These are phyloP conservation scores for Pisolithus microcarpus DNA, from an alignment of 768 basidiomycete species.

Conservation along the genomic window DNA sequence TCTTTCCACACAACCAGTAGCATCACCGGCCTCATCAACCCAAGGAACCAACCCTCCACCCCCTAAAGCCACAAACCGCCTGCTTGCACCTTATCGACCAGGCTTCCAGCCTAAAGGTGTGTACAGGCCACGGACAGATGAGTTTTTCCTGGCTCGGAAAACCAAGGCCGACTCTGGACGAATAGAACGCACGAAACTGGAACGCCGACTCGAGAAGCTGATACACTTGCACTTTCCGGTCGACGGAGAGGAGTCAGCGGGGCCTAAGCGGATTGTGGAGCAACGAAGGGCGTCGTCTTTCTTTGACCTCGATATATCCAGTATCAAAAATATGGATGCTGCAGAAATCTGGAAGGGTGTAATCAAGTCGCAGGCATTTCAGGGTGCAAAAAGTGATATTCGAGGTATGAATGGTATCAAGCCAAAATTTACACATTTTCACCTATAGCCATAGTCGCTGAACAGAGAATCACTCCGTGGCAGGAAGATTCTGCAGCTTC, in stretches of 20 bases:
- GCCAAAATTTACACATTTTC: not conserved
- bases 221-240: constrained; percentile 62
- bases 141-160: constrained; percentile 48
- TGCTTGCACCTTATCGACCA: constrained; percentile 67
- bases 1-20: constrained; percentile 7
- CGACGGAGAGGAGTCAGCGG: constrained; percentile 9
- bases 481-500: constrained; percentile 71
- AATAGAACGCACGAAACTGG: constrained; percentile 77
- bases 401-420: constrained; percentile 46
- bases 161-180: constrained; percentile 40
- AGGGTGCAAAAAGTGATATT: constrained; percentile 51
- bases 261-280: constrained; percentile 5
- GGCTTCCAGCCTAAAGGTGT: constrained; percentile 94
- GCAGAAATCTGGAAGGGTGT: constrained; percentile 67
- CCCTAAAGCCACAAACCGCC: constrained; percentile 14
- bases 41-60: constrained; percentile 18
- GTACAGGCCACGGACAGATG: constrained; percentile 72
- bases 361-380: constrained; percentile 34
- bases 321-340: constrained; percentile 54
- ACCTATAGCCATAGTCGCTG: constrained; percentile 45
- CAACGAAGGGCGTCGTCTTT: constrained; percentile 57
- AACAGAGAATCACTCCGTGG: constrained; percentile 95
- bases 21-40: constrained; percentile 17
- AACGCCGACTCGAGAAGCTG: constrained; percentile 84
- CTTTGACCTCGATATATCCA: constrained; percentile 60